Conservation (phyloP, 768 basidiomycete genomes). For the Trametes sanguinea region DNA sequence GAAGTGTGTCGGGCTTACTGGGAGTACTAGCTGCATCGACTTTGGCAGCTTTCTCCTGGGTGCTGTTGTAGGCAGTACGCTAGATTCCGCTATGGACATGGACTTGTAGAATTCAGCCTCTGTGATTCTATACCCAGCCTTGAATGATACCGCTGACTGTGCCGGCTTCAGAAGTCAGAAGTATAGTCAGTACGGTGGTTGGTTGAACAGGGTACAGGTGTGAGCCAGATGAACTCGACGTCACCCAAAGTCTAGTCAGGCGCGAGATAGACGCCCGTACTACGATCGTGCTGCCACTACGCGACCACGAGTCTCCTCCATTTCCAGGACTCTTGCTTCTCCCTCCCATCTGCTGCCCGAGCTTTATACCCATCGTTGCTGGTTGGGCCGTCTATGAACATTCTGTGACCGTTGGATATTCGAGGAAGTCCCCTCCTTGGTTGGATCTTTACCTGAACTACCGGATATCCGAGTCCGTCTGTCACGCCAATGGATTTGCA, state of each 20-base stretch:
- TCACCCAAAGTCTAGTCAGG: too few species aligned
- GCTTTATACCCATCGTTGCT: background rate
- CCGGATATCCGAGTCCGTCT: background rate
- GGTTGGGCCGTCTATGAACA: background rate
- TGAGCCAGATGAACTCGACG: too few species aligned
- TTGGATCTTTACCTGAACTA: background rate
- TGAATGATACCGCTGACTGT: background rate
- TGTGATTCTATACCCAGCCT: background rate
- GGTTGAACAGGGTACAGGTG: too few species aligned
- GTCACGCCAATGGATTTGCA: constrained; percentile 17
- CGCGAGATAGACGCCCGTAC: background rate
- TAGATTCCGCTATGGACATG: background rate
- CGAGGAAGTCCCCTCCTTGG: background rate
- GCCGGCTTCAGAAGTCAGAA: too few species aligned
- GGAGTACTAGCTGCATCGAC: background rate
- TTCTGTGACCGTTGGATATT: background rate
- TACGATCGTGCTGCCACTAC: too few species aligned
- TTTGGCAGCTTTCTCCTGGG: constrained; percentile 6
- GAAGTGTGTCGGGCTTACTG: background rate
- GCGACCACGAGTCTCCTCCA: too few species aligned
- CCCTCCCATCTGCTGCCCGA: background rate
- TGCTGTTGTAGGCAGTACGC: constrained; percentile 1
- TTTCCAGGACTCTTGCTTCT: background rate
- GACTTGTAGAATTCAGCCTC: background rate
- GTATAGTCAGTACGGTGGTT: too few species aligned